Percentiles rank a stretch among this genome's conserved stretches.
Evolutionary conservation across 2,329 filamentous ascomycete species (phyloP).

Genomic region (Didymella keratinophila): DNA sequence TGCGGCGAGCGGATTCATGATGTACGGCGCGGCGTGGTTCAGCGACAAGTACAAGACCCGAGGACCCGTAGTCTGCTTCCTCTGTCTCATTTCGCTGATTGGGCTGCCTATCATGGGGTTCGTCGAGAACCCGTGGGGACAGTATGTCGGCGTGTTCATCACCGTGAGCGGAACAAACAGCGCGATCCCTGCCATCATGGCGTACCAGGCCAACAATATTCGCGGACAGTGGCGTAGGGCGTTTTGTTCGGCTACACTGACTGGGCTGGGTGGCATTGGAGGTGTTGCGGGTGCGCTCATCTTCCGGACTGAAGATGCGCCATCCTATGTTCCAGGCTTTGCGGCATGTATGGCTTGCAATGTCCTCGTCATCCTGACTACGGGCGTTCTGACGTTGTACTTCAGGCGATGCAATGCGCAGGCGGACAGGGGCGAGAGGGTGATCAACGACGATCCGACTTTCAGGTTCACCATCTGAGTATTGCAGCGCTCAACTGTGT

Average conservation of each 20-base stretch:
- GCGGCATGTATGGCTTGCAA: slow-evolving; percentile 36
- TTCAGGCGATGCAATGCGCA: slow-evolving; percentile 34
- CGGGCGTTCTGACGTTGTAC: slow-evolving; percentile 28
- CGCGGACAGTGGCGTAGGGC: slow-evolving; percentile 35
- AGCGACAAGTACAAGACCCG: slow-evolving; percentile 37
- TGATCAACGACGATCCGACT: slow-evolving; percentile 33
- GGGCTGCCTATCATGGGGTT: slow-evolving; percentile 40
- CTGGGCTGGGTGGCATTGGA: slow-evolving; percentile 33
- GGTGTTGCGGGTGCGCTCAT: slow-evolving; percentile 36
- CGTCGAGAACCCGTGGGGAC: slow-evolving; percentile 32
- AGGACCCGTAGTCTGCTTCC: slow-evolving; percentile 31
- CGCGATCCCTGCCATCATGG: slow-evolving; percentile 33
- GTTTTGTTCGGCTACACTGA: slow-evolving; percentile 33
- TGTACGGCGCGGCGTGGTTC: slow-evolving; percentile 37
- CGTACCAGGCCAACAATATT: slow-evolving; percentile 37
- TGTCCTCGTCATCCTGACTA: slow-evolving; percentile 30
- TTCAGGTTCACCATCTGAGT: slow-evolving; percentile 35
- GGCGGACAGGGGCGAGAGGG: slow-evolving; percentile 34
- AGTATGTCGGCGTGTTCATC: slow-evolving; percentile 37
- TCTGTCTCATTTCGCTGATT: slow-evolving; percentile 34
- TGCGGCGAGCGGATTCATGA: slow-evolving; percentile 35
- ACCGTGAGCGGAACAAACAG: slow-evolving; percentile 31
- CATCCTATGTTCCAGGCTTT: slow-evolving; percentile 32
- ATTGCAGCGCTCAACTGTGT: background rate
- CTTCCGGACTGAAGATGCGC: slow-evolving; percentile 34